Conservation (phyloP, 1,284 basidiomycete genomes). For the Cutaneotrichosporon spelunceum region DNA sequence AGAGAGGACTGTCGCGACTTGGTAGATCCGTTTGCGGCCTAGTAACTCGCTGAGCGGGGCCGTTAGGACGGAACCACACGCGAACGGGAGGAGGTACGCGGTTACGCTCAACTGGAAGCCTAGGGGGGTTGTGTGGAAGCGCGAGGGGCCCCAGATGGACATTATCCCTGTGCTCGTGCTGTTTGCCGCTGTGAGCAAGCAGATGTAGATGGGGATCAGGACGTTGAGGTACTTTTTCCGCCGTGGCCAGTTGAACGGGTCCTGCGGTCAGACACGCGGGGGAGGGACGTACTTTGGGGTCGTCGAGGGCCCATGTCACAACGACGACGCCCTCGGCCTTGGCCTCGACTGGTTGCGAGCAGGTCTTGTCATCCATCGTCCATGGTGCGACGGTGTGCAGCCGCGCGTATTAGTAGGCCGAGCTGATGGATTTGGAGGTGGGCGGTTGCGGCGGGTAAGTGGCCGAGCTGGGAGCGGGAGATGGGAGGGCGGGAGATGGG, state of each 20-base stretch:
- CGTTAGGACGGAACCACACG: conserved; percentile 38
- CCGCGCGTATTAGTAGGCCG: too few relatives aligned
- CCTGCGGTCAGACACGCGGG: conserved; percentile 23
- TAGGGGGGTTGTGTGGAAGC: conserved; percentile 31
- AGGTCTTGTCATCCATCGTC: not conserved
- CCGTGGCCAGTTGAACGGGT: conserved; percentile 39
- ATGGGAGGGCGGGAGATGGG: too few relatives aligned
- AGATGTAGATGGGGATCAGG: conserved; percentile 29
- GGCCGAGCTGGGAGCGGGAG: too few relatives aligned
- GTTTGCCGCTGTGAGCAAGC: conserved; percentile 28
- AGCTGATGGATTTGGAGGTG: too few relatives aligned
- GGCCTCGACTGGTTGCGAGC: not conserved
- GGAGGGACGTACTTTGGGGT: not conserved
- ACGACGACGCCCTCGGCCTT: not conserved
- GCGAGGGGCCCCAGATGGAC: conserved; percentile 29
- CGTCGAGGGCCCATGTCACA: not conserved
- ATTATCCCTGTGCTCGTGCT: conserved; percentile 30
- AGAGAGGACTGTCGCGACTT: conserved; percentile 25
- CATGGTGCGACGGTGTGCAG: not conserved
- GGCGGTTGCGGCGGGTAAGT: too few relatives aligned
- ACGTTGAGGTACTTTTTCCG: conserved; percentile 31
- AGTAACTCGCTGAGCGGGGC: conserved; percentile 45
- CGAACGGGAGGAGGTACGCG: conserved; percentile 33
- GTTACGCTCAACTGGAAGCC: conserved; percentile 30
- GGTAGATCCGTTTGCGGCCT: conserved; percentile 41